Base-by-base conservation (phyloP, 2,329 filamentous ascomycete species). In the Elsinoe batatas region DNA sequence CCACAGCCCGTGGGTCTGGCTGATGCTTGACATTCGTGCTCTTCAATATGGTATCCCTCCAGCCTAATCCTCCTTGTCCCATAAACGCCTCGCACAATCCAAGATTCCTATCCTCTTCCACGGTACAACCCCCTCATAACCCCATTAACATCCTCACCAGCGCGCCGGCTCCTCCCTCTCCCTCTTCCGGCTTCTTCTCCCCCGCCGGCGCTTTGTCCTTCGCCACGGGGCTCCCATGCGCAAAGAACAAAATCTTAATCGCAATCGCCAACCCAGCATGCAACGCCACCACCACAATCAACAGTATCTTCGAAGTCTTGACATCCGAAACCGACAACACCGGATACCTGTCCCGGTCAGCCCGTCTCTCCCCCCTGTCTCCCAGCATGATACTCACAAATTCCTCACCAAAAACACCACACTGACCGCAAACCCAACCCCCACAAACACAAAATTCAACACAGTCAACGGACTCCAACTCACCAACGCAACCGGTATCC, bases 191-290 rank as follows among this genome's bases (percentile, higher is more conserved):
- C 32, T 55, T 55, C 32, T 22, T 37, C n/a, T 42, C 37, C 5
- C n/a, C 42, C 7, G 22, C 17, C 20, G 51, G 40, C 8, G 40
- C 18, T 20, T 44, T 43, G n/a, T 46, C 53, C 53, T 55, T 55
- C 12, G 8, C 22, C 38, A 26, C 53, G 26, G 53, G 53, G 36
- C 53, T 55, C 3, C 30, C 42, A 30, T 74, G 79, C 63, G 90
- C 91, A 72, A 98, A 98, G 79, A 97, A 97, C 26, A 97, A 74
- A 58, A 96, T 85, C 79, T 97, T 97, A 72, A 98, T 97, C 3
- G 91, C 88, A 64, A 97, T 81, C 1, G 91, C 82, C 62, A 98
- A 77, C n/a, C 86, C 93, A 26, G 90, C 84, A 73, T 98, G 93
- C 60, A 97, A 76, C 30, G 81, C 79, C 30, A 97, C 79, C 22